Conservation (phyloP, 140 eudicot species). For the Senecio squalidus region DNA sequence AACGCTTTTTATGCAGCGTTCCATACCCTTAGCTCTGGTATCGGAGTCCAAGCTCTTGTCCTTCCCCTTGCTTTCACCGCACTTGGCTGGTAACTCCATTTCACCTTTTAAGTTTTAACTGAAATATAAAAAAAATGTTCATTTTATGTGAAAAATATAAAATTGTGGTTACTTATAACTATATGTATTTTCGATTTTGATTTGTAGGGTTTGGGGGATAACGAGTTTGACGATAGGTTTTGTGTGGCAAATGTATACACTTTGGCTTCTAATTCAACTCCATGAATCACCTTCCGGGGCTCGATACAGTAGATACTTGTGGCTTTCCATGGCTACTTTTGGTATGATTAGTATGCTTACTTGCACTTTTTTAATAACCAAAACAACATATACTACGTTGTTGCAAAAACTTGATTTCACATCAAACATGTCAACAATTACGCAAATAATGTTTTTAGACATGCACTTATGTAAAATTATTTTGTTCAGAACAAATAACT, state of each 20-base stretch:
- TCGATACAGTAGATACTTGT: slow-evolving; percentile 37
- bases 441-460: neutral
- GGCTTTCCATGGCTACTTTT: slow-evolving; percentile 40
- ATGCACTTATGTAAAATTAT: neutral
- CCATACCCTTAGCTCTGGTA: slow-evolving; percentile 43
- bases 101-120: no score
- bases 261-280: slow-evolving; percentile 34
- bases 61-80: slow-evolving; percentile 39
- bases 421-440: neutral
- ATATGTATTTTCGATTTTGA: neutral
- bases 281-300: slow-evolving; percentile 35
- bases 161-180: neutral
- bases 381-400: neutral
- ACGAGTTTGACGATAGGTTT: slow-evolving; percentile 29
- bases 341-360: slow-evolving; percentile 27
- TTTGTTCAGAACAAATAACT: neutral
- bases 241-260: slow-evolving; percentile 44
- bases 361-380: neutral
- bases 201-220: slow-evolving; percentile 40
- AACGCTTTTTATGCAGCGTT: slow-evolving; percentile 42
- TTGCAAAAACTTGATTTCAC: neutral
- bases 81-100: slow-evolving; percentile 39
- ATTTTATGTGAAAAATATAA: no score
- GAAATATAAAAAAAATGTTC: no score
- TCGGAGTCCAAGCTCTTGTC: slow-evolving; percentile 41